A percentile compares a stretch with the other conserved stretches of the same genome.
Conservation (phyloP, 2,329 filamentous ascomycete genomes). For the Simplicillium sp. region DNA sequence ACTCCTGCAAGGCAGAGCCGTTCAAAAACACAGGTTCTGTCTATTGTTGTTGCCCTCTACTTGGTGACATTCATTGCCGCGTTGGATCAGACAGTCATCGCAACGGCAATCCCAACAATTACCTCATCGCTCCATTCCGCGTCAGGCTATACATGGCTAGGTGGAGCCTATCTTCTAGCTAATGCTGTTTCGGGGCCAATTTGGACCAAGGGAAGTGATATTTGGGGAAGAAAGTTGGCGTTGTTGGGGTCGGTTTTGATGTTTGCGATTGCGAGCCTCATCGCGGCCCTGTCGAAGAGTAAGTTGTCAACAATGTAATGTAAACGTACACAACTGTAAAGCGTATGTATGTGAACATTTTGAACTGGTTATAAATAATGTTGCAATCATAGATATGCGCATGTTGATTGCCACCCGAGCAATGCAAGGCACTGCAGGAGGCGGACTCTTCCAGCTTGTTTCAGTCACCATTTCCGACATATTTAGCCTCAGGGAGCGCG, state of each 20-base stretch:
- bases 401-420: conserved; percentile 37
- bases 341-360: no score
- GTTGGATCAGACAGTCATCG: conserved; percentile 4
- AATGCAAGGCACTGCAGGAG: conserved; percentile 38
- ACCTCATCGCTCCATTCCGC: conserved; percentile 48
- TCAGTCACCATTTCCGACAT: conserved; percentile 41
- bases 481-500: conserved; percentile 31
- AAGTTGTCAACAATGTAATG: no score
- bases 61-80: conserved; percentile 5
- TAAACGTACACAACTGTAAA: no score
- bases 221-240: conserved; percentile 44
- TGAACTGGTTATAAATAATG: no score
- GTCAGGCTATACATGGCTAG: conserved; percentile 62
- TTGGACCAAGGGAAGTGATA: conserved; percentile 53
- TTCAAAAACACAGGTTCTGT: no score
- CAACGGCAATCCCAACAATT: conserved; percentile 37
- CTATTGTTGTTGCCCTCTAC: no score
- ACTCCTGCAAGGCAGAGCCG: no score
- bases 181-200: conserved; percentile 51
- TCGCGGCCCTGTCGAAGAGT: conserved; percentile 37
- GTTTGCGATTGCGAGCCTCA: conserved; percentile 38
- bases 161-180: conserved; percentile 58
- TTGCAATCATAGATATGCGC: conserved; percentile 30
- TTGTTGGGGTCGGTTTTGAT: conserved; percentile 33
- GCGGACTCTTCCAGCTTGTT: conserved; percentile 38